These are phyloP conservation scores for Penicillium lagena DNA, from an alignment of 495 filamentous ascomycete genomes.

Conservation along the genomic window DNA sequence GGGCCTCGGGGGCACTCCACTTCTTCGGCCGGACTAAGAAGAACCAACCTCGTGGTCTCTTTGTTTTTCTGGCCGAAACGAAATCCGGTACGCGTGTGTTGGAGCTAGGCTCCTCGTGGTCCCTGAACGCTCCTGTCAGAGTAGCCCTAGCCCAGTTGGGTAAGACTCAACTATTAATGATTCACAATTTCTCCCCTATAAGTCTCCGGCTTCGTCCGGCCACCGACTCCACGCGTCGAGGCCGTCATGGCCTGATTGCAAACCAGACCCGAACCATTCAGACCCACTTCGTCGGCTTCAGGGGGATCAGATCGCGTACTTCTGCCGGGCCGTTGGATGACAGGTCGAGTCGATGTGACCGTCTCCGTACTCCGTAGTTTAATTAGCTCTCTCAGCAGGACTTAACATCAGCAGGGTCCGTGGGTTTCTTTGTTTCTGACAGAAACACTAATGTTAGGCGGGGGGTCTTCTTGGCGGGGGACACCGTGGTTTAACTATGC, in stretches of 20 bases:
- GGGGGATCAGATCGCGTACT: conserved; percentile 2
- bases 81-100: conserved; percentile 6
- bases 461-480: too few relatives aligned
- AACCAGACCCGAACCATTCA: too few relatives aligned
- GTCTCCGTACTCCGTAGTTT: conserved; percentile 4
- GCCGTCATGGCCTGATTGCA: neutral
- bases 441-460: conserved; percentile 6
- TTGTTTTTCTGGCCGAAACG: conserved; percentile 3
- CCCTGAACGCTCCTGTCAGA: neutral
- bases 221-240: neutral
- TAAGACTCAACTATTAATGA: too few relatives aligned
- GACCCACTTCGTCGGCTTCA: too few relatives aligned
- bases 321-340: conserved; percentile 6
- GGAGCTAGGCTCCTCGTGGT: neutral
- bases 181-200: neutral
- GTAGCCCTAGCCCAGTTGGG: too few relatives aligned
- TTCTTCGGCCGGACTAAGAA: conserved; percentile 2
- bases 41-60: conserved; percentile 1
- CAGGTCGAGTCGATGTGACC: conserved; percentile 9
- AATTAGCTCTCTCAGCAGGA: too few relatives aligned
- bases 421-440: conserved; percentile 8
- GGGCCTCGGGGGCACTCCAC: neutral
- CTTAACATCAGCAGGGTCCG: neutral
- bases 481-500: too few relatives aligned
- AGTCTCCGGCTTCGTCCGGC: neutral